Base-by-base conservation (phyloP, 768 basidiomycete genomes). In the Kwoniella newhampshirensis region DNA sequence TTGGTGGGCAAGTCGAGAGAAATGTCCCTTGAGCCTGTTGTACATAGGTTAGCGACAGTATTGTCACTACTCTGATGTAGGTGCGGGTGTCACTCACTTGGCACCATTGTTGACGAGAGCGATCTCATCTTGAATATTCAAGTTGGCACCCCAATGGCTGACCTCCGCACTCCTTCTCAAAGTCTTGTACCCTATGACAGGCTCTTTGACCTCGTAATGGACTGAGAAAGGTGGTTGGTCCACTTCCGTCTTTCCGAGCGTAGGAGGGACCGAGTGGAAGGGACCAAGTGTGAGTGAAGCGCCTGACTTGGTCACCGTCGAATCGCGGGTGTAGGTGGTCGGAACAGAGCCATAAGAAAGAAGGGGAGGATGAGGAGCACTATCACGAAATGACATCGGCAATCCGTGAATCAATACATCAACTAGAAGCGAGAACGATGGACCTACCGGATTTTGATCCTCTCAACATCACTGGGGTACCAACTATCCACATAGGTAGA, bases 91-190 rank as follows among this genome's bases (percentile, higher is more conserved):
- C 2, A 83, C 90, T 78, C 71, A 97, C 94, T 78, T 77, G 12
- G 96, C 91, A 3, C 94, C 96, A 57, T 86, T 87, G 71, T 99
- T 99, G 75, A 83, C 82, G n/a, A 99, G 79, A 55, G 82, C 73
- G 59, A 96, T 84, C 30, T 88, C 83, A 77, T 99, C 92, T 75
- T 97, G 85, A 27, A 93, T 87, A 70, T 97, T 96, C 35, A 99
- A 74, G 75, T 96, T 96, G 39, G 85, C 84, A 30, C 94, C 93
- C 96, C 94, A 98, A 73, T 98, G 94, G 63, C 91, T 94, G 62
- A 99, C 85, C 78, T 99, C 94, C 1, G 86, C 91, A 0, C 81
- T 68, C 46, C 96, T 85, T 58, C 83, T 81, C 28, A 96, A 82
- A 40, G 81, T 85, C 28, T 80, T 81, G 49, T 97, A 79, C 62